A percentile compares a stretch with the other conserved stretches of the same genome.
Evolutionary conservation across 225 moss, liverwort and hornwort species (phyloP).

Genomic region (Straminergon stramineum): DNA sequence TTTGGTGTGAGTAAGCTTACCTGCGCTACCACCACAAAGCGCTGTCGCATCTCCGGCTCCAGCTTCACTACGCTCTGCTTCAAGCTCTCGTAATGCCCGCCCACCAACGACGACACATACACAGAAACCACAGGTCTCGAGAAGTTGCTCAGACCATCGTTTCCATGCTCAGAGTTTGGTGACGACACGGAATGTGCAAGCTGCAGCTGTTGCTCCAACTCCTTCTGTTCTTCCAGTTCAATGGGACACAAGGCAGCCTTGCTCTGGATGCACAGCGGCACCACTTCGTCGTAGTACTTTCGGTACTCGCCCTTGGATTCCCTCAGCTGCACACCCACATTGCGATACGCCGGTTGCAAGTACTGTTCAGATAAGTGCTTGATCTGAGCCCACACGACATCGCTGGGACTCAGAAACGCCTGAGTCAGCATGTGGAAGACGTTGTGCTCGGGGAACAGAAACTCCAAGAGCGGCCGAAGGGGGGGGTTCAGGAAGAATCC

Average conservation of each 20-base stretch:
- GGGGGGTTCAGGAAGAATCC: conserved; percentile 60
- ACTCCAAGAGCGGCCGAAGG: conserved; percentile 44
- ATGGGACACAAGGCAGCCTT: conserved; percentile 40
- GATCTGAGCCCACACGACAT: conserved; percentile 36
- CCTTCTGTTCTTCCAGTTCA: conserved; percentile 37
- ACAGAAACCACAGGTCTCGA: conserved; percentile 23
- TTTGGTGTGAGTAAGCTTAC: not conserved
- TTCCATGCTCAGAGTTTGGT: not conserved
- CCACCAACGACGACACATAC: conserved; percentile 40
- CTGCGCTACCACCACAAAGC: conserved; percentile 32
- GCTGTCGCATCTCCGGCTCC: conserved; percentile 31
- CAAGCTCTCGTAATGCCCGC: conserved; percentile 41
- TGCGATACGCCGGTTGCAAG: conserved; percentile 16
- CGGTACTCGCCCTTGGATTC: conserved; percentile 66
- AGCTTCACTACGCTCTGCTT: conserved; percentile 19
- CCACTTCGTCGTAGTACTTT: conserved; percentile 45
- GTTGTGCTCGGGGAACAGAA: conserved; percentile 45
- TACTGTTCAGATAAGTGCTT: conserved; percentile 3
- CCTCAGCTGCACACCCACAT: conserved; percentile 52
- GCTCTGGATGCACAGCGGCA: conserved; percentile 38
- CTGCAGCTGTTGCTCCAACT: not conserved
- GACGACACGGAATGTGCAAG: not conserved
- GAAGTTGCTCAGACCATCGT: not conserved
- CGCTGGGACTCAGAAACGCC: conserved; percentile 33
- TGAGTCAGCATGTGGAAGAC: conserved; percentile 54